Conservation (phyloP, 1,284 basidiomycete genomes). For the Trichosporon asahii region DNA sequence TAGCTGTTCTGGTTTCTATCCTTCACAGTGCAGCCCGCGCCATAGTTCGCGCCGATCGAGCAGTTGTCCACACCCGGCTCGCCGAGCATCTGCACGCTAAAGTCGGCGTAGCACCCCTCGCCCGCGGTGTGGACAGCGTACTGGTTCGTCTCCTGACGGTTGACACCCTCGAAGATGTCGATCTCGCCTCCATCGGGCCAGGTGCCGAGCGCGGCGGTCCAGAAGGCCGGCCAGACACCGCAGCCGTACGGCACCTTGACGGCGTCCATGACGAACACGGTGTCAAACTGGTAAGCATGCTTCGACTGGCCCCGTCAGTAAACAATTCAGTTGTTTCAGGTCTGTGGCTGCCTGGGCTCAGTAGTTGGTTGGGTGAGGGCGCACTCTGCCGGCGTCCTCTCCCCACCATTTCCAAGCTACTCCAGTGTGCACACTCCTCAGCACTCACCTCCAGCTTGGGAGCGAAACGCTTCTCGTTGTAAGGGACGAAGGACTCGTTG, state of each 20-base stretch:
- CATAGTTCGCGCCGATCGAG: slow-evolving; percentile 47
- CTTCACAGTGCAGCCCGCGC: slow-evolving; percentile 62
- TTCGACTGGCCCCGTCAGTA: slow-evolving; percentile 51
- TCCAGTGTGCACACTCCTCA: not conserved
- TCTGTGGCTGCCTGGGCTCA: not conserved
- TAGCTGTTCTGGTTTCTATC: slow-evolving; percentile 60
- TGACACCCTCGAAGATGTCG: slow-evolving; percentile 46
- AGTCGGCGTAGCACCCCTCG: slow-evolving; percentile 20
- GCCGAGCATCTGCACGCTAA: slow-evolving; percentile 15
- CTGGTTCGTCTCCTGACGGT: slow-evolving; percentile 41
- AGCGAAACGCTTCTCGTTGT: slow-evolving; percentile 66
- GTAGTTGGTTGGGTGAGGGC: no score
- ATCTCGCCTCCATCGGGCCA: slow-evolving; percentile 48
- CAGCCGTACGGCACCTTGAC: slow-evolving; percentile 61
- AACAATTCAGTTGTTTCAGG: not conserved
- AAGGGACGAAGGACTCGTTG: slow-evolving; percentile 41
- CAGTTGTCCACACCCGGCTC: slow-evolving; percentile 34
- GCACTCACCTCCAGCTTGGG: slow-evolving; percentile 56
- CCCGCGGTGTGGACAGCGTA: slow-evolving; percentile 42
- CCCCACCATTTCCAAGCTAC: no score
- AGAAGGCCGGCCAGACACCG: slow-evolving; percentile 40
- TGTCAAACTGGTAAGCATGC: slow-evolving; percentile 55
- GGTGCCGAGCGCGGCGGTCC: slow-evolving; percentile 34
- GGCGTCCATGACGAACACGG: slow-evolving; percentile 57
- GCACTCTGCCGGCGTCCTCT: no score